Evolutionary conservation across 2,329 filamentous ascomycete species (phyloP).

Genomic region (Orbilia javanica): DNA sequence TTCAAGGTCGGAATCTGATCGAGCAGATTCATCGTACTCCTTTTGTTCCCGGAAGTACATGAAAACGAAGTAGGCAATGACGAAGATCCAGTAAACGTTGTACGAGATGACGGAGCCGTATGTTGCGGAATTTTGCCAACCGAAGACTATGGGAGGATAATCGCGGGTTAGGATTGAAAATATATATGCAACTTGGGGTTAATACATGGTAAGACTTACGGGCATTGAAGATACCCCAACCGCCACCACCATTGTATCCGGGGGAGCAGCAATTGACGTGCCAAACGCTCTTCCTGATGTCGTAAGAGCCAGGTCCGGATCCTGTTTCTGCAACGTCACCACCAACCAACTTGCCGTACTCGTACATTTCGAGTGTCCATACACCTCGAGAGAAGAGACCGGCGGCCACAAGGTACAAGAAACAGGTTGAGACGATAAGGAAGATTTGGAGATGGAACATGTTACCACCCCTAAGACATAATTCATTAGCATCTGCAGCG

Average conservation of each 20-base stretch:
- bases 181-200: not conserved
- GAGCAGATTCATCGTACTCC: conserved; percentile 59
- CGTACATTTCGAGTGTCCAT: conserved; percentile 79
- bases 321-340: conserved; percentile 74
- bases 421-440: conserved; percentile 83
- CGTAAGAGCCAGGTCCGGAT: conserved; percentile 79
- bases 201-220: conserved; percentile 61
- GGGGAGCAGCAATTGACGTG: conserved; percentile 88
- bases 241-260: conserved; percentile 77
- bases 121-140: conserved; percentile 89
- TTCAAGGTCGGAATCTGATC: conserved; percentile 44
- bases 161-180: conserved; percentile 24
- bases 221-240: conserved; percentile 89
- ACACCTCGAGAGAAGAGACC: conserved; percentile 83
- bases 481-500: conserved; percentile 28
- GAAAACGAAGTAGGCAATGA: conserved; percentile 74
- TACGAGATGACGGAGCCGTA: conserved; percentile 89
- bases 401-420: conserved; percentile 85
- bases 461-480: conserved; percentile 69
- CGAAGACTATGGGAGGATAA: conserved; percentile 70
- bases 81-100: conserved; percentile 85
- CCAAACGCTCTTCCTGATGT: conserved; percentile 83
- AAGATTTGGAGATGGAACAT: conserved; percentile 79
- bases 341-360: conserved; percentile 76
- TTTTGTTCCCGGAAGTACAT: conserved; percentile 77